phyloP scores from a whole-genome alignment of 306 rosid genomes.

The Cyclanthera cordifolia region DNA sequence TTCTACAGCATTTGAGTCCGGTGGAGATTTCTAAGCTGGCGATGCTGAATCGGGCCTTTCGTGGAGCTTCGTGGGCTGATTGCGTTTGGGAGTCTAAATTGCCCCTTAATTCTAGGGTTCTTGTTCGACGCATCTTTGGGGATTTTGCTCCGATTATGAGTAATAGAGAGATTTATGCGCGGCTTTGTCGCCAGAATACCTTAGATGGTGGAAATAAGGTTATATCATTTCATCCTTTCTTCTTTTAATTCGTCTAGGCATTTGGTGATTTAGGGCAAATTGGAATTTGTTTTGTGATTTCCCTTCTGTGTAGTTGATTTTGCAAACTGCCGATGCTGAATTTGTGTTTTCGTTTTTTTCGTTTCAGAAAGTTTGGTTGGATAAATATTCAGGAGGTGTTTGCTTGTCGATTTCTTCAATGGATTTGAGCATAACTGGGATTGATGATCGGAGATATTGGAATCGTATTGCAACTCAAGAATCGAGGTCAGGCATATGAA shows the following conservation, averaged over 20 bases:
- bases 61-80: constrained; percentile 73
- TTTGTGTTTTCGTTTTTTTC: not conserved
- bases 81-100: constrained; percentile 87
- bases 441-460: constrained; percentile 73
- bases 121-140: constrained; percentile 29
- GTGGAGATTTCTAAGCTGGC: constrained; percentile 66
- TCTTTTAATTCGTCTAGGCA: not conserved
- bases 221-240: not conserved
- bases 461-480: constrained; percentile 30
- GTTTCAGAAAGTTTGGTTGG: constrained; percentile 76
- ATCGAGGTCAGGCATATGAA: constrained; percentile 39
- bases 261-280: not conserved
- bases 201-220: constrained; percentile 76
- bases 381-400: constrained; percentile 54
- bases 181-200: constrained; percentile 37
- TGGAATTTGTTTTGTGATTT: not conserved
- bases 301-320: not conserved
- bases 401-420: constrained; percentile 60
- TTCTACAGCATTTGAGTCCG: constrained; percentile 58
- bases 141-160: constrained; percentile 30
- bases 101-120: constrained; percentile 43
- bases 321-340: too few species aligned
- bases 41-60: constrained; percentile 59
- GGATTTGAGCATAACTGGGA: constrained; percentile 77
- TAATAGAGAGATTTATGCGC: constrained; percentile 51